phyloP scores from a whole-genome alignment of 352 stramenopile species.

The Globisporangium radiosum region DNA sequence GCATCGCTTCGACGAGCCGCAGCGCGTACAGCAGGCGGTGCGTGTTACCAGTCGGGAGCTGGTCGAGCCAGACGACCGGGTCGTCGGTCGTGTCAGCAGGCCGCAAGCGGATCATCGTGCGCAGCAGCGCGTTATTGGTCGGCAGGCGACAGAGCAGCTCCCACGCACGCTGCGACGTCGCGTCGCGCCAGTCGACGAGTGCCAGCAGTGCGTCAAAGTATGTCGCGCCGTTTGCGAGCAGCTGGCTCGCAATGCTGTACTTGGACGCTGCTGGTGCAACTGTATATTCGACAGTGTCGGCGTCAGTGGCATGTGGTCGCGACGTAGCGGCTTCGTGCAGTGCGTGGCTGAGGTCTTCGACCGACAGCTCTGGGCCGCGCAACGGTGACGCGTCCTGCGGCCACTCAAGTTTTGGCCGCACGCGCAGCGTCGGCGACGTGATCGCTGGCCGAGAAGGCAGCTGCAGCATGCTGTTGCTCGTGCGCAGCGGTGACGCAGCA shows the following conservation, averaged over 20 bases:
- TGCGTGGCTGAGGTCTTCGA: conserved; percentile 21
- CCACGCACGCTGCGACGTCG: conserved; percentile 59
- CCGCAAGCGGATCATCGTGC: conserved; percentile 58
- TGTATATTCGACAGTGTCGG: neutral
- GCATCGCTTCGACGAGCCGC: conserved; percentile 58
- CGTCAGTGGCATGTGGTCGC: neutral
- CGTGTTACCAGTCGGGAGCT: conserved; percentile 39
- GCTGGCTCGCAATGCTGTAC: conserved; percentile 35
- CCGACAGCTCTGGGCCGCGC: conserved; percentile 37
- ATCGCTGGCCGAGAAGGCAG: conserved; percentile 16
- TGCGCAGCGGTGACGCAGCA: too few relatives aligned
- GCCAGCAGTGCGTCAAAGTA: conserved; percentile 59
- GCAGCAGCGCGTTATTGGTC: conserved; percentile 57
- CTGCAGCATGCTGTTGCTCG: neutral
- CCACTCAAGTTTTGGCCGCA: conserved; percentile 35
- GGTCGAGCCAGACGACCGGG: conserved; percentile 31
- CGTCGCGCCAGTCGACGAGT: conserved; percentile 41
- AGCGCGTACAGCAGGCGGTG: conserved; percentile 63
- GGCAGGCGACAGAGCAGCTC: conserved; percentile 64
- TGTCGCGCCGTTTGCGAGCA: conserved; percentile 46
- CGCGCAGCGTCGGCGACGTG: conserved; percentile 34
- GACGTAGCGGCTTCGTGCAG: conserved; percentile 9
- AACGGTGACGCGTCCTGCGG: conserved; percentile 30
- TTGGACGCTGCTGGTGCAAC: conserved; percentile 3
- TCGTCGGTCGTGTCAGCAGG: conserved; percentile 1